These are phyloP conservation scores for Zea luxurians DNA, from an alignment of 176 grass and related monocot genomes.

Conservation along the genomic window DNA sequence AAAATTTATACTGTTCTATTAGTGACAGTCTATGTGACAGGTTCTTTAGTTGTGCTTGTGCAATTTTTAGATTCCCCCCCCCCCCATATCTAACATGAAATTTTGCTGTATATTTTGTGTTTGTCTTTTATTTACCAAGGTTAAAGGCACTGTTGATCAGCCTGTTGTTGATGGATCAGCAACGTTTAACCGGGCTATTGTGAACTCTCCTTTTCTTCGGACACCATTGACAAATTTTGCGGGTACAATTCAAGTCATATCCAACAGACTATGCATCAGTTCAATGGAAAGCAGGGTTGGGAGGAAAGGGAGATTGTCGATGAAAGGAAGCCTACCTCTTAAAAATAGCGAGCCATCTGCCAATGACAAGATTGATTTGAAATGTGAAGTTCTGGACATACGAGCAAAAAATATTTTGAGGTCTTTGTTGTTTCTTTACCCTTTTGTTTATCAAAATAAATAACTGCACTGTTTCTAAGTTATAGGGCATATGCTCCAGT, in stretches of 20 bases:
- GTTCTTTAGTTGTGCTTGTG: slow-evolving; percentile 27
- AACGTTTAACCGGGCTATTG: slow-evolving; percentile 85
- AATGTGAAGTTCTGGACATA: slow-evolving; percentile 97
- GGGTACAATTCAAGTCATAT: slow-evolving; percentile 69
- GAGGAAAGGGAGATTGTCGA: slow-evolving; percentile 86
- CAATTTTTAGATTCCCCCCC: background rate
- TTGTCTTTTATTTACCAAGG: slow-evolving; percentile 55
- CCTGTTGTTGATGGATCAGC: slow-evolving; percentile 95
- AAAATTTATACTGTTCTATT: slow-evolving; percentile 24
- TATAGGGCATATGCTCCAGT: slow-evolving; percentile 9
- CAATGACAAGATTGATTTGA: slow-evolving; percentile 85
- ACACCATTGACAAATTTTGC: slow-evolving; percentile 87
- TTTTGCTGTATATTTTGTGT: slow-evolving; percentile 4
- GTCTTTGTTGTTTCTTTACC: slow-evolving; percentile 39
- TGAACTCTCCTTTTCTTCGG: slow-evolving; percentile 82
- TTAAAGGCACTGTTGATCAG: slow-evolving; percentile 94
- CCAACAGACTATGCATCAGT: slow-evolving; percentile 85
- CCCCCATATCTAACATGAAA: slow-evolving; percentile 32
- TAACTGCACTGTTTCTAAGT: slow-evolving; percentile 27
- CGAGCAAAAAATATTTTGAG: slow-evolving; percentile 96
- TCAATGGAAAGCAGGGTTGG: slow-evolving; percentile 91
- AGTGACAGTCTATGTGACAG: background rate
- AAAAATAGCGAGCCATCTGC: slow-evolving; percentile 77
- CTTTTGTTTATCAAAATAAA: slow-evolving; percentile 12
- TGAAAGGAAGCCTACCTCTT: slow-evolving; percentile 92